A percentile compares a stretch with the other conserved stretches of the same genome.
These are phyloP conservation scores for Russula sp. DNA, from an alignment of 768 basidiomycete genomes.

Conservation along the genomic window DNA sequence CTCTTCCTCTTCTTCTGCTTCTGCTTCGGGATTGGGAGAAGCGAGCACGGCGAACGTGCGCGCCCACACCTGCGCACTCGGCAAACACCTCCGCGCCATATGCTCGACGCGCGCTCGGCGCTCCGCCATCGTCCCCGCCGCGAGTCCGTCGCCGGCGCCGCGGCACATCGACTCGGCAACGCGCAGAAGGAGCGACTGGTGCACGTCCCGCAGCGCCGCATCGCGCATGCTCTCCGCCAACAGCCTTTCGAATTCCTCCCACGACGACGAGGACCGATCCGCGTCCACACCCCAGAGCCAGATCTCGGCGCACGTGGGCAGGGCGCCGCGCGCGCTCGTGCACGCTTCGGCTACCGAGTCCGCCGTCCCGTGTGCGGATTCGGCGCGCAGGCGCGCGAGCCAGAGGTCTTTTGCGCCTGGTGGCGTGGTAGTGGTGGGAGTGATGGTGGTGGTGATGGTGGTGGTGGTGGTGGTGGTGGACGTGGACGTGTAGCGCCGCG, in stretches of 20 bases:
- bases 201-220: conserved; percentile 29
- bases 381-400: conserved; percentile 46
- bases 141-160: conserved; percentile 19
- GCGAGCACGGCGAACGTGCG: conserved; percentile 35
- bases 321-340: conserved; percentile 41
- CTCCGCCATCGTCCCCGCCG: conserved; percentile 18
- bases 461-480: conserved; percentile 19
- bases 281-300: conserved; percentile 50
- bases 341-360: conserved; percentile 35
- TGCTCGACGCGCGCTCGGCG: conserved; percentile 32
- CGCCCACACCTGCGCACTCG: conserved; percentile 41
- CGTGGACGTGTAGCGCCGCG: conserved; percentile 41
- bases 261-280: conserved; percentile 17
- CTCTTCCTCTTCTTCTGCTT: conserved; percentile 3
- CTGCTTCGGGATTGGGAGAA: too few species aligned
- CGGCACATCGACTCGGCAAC: conserved; percentile 35
- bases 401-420: conserved; percentile 43
- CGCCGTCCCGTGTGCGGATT: conserved; percentile 30
- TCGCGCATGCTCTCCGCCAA: conserved; percentile 21
- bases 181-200: conserved; percentile 43
- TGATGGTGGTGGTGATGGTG: conserved; percentile 28
- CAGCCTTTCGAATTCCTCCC: conserved; percentile 12
- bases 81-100: conserved; percentile 39
- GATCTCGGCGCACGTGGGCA: conserved; percentile 35
- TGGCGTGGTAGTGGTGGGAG: conserved; percentile 27